These are phyloP conservation scores for Panicum miliaceum DNA, from an alignment of 176 grass and related monocot species.

Conservation along the genomic window DNA sequence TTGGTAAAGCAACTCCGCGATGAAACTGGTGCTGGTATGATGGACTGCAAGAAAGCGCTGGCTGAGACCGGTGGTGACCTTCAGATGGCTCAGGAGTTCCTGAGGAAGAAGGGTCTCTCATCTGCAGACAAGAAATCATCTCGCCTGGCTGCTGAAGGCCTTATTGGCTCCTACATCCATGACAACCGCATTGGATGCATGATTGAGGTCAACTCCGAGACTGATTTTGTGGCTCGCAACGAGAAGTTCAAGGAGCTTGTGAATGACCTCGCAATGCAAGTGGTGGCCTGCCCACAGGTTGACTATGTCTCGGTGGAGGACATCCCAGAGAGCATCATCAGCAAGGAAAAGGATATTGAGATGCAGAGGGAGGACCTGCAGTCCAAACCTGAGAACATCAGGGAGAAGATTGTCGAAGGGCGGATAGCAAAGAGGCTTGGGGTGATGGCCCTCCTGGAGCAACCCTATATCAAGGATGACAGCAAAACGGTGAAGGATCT, in stretches of 20 bases:
- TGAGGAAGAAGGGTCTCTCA: slow-evolving; percentile 97
- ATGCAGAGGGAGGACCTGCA: slow-evolving; percentile 95
- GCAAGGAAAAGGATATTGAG: slow-evolving; percentile 87
- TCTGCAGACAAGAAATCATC: slow-evolving; percentile 97
- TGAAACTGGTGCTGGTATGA: slow-evolving; percentile 98
- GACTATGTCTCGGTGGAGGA: slow-evolving; percentile 90
- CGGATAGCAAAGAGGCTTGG: slow-evolving; percentile 92
- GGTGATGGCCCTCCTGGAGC: slow-evolving; percentile 89
- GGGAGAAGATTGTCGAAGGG: slow-evolving; percentile 91
- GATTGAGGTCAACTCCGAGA: slow-evolving; percentile 95
- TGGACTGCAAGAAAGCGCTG: slow-evolving; percentile 98
- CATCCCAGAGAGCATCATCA: slow-evolving; percentile 72
- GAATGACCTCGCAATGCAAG: slow-evolving; percentile 93
- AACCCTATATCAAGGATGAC: slow-evolving; percentile 95
- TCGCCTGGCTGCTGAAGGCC: slow-evolving; percentile 84
- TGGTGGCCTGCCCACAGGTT: slow-evolving; percentile 90
- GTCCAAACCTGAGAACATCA: slow-evolving; percentile 89
- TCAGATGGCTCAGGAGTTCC: slow-evolving; percentile 85
- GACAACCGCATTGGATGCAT: slow-evolving; percentile 90
- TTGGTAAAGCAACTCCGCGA: slow-evolving; percentile 97
- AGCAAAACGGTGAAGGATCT: slow-evolving; percentile 87
- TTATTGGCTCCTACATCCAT: slow-evolving; percentile 91
- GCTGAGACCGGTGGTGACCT: slow-evolving; percentile 79
- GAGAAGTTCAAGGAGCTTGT: slow-evolving; percentile 97
- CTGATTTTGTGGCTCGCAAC: slow-evolving; percentile 89